Conservation (phyloP, 1,139 yeast species). For the Suhomyces chickasaworum region DNA sequence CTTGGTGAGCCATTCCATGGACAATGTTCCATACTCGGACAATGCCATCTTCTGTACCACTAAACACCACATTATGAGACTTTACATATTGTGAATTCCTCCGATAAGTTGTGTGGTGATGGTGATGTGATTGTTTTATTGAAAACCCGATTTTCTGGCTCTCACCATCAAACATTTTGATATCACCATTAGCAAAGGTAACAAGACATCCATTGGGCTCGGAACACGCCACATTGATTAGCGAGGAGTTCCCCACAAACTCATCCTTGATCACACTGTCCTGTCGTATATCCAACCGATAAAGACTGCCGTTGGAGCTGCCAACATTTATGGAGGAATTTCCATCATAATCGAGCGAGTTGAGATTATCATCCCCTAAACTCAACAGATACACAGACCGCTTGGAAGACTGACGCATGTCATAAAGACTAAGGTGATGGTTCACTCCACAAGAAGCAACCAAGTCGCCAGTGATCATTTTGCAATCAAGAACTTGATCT, state of each 20-base stretch:
- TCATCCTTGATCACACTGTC: constrained; percentile 20
- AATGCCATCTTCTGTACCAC: constrained; percentile 7
- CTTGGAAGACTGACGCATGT: constrained; percentile 17
- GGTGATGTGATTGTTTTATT: background rate
- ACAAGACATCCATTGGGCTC: constrained; percentile 1
- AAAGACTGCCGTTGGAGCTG: constrained; percentile 33
- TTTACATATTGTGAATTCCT: constrained; percentile 5
- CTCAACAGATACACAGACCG: constrained; percentile 21
- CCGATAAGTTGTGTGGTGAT: background rate
- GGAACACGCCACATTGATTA: constrained; percentile 7
- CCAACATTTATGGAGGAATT: constrained; percentile 21
- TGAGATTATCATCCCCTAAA: constrained; percentile 34
- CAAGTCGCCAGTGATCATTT: constrained; percentile 18
- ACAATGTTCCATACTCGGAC: constrained; percentile 4
- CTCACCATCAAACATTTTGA: constrained; percentile 4
- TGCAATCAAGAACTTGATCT: constrained; percentile 20
- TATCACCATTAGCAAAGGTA: constrained; percentile 6
- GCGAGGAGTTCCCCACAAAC: constrained; percentile 15
- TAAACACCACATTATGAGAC: constrained; percentile 5
- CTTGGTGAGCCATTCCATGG: constrained; percentile 3
- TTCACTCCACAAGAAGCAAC: constrained; percentile 31
- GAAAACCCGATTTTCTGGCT: background rate
- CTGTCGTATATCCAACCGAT: constrained; percentile 31
- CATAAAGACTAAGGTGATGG: constrained; percentile 25
- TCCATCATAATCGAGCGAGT: constrained; percentile 22